A percentile compares a stretch with the other conserved stretches of the same genome.
These are phyloP conservation scores for Coemansia sp. DNA, from an alignment of 192 early-diverging fungal genomes.

Conservation along the genomic window DNA sequence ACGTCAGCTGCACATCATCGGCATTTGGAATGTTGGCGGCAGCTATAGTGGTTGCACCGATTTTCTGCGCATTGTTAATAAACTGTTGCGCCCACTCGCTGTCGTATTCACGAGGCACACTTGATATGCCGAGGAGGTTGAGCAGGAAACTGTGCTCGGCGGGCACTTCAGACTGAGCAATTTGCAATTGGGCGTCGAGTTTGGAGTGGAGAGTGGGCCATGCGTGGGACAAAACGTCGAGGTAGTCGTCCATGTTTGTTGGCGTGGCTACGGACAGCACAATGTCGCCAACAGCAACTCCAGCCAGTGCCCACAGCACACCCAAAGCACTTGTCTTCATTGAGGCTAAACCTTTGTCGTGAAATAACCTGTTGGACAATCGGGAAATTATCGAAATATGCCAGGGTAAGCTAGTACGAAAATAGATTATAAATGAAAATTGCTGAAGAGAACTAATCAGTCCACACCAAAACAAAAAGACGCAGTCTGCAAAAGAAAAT, in stretches of 20 bases:
- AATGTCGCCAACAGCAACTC: conserved; percentile 31
- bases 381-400: no score
- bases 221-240: conserved; percentile 34
- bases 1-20: conserved; percentile 13
- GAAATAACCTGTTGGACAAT: conserved; percentile 3
- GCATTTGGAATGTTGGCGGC: conserved; percentile 30
- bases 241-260: conserved; percentile 23
- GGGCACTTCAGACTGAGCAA: conserved; percentile 29
- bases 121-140: conserved; percentile 24
- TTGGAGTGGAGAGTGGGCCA: conserved; percentile 40
- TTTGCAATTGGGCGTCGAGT: conserved; percentile 20
- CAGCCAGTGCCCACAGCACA: neutral
- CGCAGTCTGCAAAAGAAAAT: no score
- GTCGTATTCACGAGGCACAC: conserved; percentile 30
- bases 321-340: neutral
- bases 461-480: no score
- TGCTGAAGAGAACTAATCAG: no score
- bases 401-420: no score
- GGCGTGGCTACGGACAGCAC: conserved; percentile 37
- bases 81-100: conserved; percentile 30
- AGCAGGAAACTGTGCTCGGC: conserved; percentile 41
- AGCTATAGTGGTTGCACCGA: conserved; percentile 42
- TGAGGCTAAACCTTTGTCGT: neutral
- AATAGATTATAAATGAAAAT: no score
- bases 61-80: conserved; percentile 20